phyloP scores from a whole-genome alignment of 495 filamentous ascomycete genomes.

The Lasiosphaeria ovina region DNA sequence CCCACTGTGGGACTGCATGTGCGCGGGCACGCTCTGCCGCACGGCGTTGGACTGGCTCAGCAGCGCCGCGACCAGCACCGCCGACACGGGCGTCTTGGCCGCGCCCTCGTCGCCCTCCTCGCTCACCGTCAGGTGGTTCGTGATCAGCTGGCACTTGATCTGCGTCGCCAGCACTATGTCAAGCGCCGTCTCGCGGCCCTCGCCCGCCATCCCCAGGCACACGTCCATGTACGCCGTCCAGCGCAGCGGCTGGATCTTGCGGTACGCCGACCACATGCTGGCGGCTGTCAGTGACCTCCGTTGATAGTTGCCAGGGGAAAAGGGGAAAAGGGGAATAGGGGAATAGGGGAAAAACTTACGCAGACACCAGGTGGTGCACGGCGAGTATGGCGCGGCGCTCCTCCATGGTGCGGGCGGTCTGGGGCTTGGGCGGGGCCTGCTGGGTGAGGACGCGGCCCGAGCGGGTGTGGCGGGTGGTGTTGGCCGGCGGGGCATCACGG shows the following conservation, averaged over 20 bases:
- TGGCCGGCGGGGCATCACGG: neutral
- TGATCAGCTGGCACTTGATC: conserved; percentile 5
- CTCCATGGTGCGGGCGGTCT: neutral
- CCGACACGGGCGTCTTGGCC: conserved; percentile 4
- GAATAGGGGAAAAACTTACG: neutral
- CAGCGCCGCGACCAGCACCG: conserved; percentile 11
- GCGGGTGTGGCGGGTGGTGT: neutral
- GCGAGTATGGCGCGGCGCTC: neutral
- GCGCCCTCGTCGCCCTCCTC: neutral
- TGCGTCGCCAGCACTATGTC: neutral
- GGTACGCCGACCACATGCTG: neutral
- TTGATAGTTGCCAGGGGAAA: too few relatives aligned
- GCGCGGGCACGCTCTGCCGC: conserved; percentile 16
- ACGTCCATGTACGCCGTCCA: neutral
- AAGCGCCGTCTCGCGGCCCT: neutral
- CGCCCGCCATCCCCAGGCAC: neutral
- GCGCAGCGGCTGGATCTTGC: neutral
- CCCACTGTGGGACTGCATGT: conserved; percentile 11
- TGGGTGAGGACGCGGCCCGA: neutral
- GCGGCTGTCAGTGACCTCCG: neutral
- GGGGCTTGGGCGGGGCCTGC: neutral
- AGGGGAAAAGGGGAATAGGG: neutral
- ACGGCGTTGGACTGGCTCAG: conserved; percentile 20
- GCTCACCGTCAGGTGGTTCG: conserved; percentile 7
- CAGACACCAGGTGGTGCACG: neutral